These are phyloP conservation scores for Talaromyces islandicus DNA, from an alignment of 2,329 filamentous ascomycete genomes.

Conservation along the genomic window DNA sequence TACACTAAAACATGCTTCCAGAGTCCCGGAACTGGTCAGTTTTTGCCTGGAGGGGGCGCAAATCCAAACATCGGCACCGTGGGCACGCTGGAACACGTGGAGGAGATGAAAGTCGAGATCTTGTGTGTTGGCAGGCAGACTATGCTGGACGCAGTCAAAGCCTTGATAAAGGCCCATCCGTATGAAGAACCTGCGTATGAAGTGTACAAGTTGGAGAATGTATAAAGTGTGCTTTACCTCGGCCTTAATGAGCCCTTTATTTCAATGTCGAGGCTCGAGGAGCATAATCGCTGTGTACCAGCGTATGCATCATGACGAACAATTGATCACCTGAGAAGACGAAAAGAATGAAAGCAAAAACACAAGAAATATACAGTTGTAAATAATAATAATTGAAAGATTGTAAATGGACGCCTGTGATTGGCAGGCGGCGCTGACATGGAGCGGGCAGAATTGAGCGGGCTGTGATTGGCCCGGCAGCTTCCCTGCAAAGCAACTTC, in stretches of 20 bases:
- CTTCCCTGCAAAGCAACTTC: conserved; percentile 19
- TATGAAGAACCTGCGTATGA: conserved; percentile 43
- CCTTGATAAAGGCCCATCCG: conserved; percentile 37
- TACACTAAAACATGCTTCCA: conserved; percentile 38
- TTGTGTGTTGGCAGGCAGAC: conserved; percentile 35
- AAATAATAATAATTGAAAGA: background rate
- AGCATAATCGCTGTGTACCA: background rate
- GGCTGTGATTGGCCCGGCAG: conserved; percentile 28
- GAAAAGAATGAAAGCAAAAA: background rate
- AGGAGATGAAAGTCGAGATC: conserved; percentile 40
- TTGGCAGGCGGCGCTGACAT: conserved; percentile 1
- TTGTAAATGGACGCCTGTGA: background rate
- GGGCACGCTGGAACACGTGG: conserved; percentile 32
- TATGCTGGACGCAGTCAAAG: conserved; percentile 35
- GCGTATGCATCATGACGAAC: background rate
- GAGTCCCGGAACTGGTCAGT: conserved; percentile 35
- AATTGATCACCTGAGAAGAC: background rate
- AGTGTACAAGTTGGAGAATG: conserved; percentile 39
- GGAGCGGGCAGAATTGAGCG: conserved; percentile 21
- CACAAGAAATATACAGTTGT: background rate
- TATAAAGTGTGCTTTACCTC: conserved; percentile 11
- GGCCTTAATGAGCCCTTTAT: background rate
- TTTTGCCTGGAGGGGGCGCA: conserved; percentile 33
- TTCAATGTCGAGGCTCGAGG: background rate
- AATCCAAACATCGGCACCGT: conserved; percentile 36